phyloP scores from a whole-genome alignment of 306 rosid genomes.

The Biancaea sappan region DNA sequence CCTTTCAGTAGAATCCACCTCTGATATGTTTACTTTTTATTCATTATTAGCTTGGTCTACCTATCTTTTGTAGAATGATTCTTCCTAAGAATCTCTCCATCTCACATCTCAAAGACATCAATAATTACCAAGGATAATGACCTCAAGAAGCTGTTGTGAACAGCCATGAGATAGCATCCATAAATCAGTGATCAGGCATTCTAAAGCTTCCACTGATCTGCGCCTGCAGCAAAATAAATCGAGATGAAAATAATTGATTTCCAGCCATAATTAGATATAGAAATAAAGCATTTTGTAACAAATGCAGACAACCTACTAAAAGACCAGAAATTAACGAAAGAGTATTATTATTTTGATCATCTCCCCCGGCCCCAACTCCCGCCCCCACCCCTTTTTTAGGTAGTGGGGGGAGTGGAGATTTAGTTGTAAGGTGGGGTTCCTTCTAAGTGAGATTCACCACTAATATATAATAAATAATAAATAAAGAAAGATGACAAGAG shows the following conservation, averaged over 20 bases:
- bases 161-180: conserved; percentile 4
- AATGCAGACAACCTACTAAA: not conserved
- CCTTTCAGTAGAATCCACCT: not conserved
- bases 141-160: not conserved
- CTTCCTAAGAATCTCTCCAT: not conserved
- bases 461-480: too few species aligned
- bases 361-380: too few species aligned
- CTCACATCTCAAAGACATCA: not conserved
- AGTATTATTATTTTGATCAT: not conserved
- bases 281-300: not conserved
- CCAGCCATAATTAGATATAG: conserved; percentile 5
- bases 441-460: too few species aligned
- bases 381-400: too few species aligned
- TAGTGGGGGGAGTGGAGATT: too few species aligned
- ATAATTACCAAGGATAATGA: conserved; percentile 1
- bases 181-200: not conserved
- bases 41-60: too few species aligned
- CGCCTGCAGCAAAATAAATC: conserved; percentile 22
- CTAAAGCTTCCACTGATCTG: conserved; percentile 20
- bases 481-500: too few species aligned
- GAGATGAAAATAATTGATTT: conserved; percentile 12
- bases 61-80: not conserved
- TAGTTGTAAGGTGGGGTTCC: too few species aligned
- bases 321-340: not conserved
- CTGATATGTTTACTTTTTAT: too few species aligned